A percentile compares a stretch with the other conserved stretches of the same genome.
These are phyloP conservation scores for Omphalotus guepiniiformis DNA, from an alignment of 768 basidiomycete species.

Conservation along the genomic window DNA sequence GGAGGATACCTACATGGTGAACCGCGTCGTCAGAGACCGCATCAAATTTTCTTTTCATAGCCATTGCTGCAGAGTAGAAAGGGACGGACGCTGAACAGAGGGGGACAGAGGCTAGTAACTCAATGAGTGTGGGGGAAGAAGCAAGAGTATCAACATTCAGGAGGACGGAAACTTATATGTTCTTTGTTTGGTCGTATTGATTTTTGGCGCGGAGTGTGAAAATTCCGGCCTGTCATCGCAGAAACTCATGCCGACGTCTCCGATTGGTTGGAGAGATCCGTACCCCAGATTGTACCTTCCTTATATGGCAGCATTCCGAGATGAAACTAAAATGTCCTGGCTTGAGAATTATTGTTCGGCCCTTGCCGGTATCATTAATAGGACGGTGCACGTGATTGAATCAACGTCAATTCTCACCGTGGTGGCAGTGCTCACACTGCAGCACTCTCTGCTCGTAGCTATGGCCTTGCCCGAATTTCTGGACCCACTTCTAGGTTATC, in stretches of 20 bases:
- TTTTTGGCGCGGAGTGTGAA: too few relatives aligned
- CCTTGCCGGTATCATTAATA: too few relatives aligned
- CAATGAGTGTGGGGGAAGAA: conserved; percentile 17
- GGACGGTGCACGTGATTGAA: too few relatives aligned
- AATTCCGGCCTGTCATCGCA: too few relatives aligned
- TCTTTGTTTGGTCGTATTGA: too few relatives aligned
- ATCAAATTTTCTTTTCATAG: conserved; percentile 74
- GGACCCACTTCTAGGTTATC: conserved; percentile 49
- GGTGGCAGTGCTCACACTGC: not conserved
- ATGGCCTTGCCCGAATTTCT: conserved; percentile 42
- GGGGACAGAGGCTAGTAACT: conserved; percentile 9
- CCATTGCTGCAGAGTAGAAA: conserved; percentile 38
- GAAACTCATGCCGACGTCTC: not conserved
- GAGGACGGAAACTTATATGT: conserved; percentile 25
- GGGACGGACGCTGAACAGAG: not conserved
- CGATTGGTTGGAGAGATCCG: not conserved
- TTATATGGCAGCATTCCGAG: too few relatives aligned
- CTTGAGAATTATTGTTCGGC: too few relatives aligned
- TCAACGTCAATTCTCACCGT: not conserved
- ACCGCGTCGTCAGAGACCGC: conserved; percentile 50
- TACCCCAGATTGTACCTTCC: not conserved
- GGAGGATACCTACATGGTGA: conserved; percentile 37
- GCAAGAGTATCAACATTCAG: not conserved
- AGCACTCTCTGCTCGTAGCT: not conserved
- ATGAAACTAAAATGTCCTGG: too few relatives aligned